A percentile compares a stretch with the other conserved stretches of the same genome.
These are phyloP conservation scores for Tagetes erecta DNA, from an alignment of 129 eudicot genomes.

Conservation along the genomic window DNA sequence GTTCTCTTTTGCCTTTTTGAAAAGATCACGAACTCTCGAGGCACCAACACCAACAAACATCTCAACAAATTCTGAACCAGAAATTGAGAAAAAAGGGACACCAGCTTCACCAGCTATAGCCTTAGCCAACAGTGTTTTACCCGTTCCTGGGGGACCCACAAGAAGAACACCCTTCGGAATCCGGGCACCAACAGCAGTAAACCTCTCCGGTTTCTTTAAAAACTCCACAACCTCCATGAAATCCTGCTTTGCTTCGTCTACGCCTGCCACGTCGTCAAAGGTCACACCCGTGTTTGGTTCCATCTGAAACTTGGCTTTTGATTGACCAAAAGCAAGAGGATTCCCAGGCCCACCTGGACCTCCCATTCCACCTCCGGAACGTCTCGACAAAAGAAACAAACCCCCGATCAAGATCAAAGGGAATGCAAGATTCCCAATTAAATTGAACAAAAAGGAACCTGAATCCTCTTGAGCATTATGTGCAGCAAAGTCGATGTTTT, in stretches of 20 bases:
- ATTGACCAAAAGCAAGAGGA: slow-evolving; percentile 86
- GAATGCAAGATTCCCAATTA: slow-evolving; percentile 88
- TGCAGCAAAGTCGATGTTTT: slow-evolving; percentile 95
- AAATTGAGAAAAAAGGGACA: slow-evolving; percentile 93
- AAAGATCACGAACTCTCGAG: slow-evolving; percentile 93
- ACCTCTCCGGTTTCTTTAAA: slow-evolving; percentile 93
- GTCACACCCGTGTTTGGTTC: slow-evolving; percentile 99
- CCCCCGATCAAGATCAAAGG: slow-evolving; percentile 87
- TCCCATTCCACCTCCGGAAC: slow-evolving; percentile 90
- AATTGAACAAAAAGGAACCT: slow-evolving; percentile 76
- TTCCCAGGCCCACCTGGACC: slow-evolving; percentile 98
- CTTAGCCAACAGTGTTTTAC: slow-evolving; percentile 89
- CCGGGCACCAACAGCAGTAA: slow-evolving; percentile 96
- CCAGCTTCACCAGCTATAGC: slow-evolving; percentile 99
- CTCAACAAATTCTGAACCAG: slow-evolving; percentile 96
- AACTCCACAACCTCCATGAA: slow-evolving; percentile 98
- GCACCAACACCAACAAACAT: slow-evolving; percentile 99
- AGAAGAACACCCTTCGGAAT: slow-evolving; percentile 99
- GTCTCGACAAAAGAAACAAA: slow-evolving; percentile 80
- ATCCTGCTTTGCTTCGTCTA: slow-evolving; percentile 98
- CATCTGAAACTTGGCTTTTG: slow-evolving; percentile 95
- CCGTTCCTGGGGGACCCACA: slow-evolving; percentile 98
- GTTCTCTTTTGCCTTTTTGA: slow-evolving; percentile 93
- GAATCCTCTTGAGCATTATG: slow-evolving; percentile 99
- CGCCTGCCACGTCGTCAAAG: slow-evolving; percentile 96